Percentiles rank a stretch among this genome's conserved stretches.
Conservation (phyloP, 2,329 filamentous ascomycete species). For the Aureobasidium sp. region DNA sequence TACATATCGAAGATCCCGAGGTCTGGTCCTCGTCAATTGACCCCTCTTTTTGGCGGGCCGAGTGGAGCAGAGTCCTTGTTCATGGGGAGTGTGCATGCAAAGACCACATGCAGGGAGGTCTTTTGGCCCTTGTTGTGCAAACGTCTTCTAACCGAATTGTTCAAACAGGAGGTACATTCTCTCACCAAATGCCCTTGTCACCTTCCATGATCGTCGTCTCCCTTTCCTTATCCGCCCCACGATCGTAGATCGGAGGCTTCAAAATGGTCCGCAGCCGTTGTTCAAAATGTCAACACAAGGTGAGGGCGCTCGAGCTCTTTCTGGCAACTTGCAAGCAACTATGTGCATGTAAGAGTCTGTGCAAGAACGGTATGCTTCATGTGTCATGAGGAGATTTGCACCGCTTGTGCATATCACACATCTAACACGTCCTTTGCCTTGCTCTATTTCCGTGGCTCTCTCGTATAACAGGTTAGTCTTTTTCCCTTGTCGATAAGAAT, state of each 20-base stretch:
- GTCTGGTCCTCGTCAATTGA: neutral
- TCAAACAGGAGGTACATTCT: constrained; percentile 1
- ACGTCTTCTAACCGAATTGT: neutral
- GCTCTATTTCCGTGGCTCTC: neutral
- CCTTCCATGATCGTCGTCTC: neutral
- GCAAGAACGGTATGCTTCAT: neutral
- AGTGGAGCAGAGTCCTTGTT: neutral
- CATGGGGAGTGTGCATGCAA: neutral
- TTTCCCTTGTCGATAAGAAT: constrained; percentile 9
- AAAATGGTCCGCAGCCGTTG: neutral
- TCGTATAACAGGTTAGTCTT: neutral
- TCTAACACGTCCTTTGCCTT: too few relatives aligned
- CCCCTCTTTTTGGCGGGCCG: constrained; percentile 8
- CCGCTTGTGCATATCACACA: neutral
- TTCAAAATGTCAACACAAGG: neutral
- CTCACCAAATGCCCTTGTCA: neutral
- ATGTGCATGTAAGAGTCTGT: neutral
- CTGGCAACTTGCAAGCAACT: neutral
- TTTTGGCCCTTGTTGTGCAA: constrained; percentile 4
- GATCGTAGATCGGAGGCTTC: neutral
- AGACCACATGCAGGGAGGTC: constrained; percentile 8
- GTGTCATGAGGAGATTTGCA: constrained; percentile 11
- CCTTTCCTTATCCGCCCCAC: neutral
- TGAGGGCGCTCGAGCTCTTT: too few relatives aligned
- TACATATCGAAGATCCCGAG: neutral